Evolutionary conservation across 2,329 filamentous ascomycete genomes (phyloP).

Genomic region (Pyrenophora teres): DNA sequence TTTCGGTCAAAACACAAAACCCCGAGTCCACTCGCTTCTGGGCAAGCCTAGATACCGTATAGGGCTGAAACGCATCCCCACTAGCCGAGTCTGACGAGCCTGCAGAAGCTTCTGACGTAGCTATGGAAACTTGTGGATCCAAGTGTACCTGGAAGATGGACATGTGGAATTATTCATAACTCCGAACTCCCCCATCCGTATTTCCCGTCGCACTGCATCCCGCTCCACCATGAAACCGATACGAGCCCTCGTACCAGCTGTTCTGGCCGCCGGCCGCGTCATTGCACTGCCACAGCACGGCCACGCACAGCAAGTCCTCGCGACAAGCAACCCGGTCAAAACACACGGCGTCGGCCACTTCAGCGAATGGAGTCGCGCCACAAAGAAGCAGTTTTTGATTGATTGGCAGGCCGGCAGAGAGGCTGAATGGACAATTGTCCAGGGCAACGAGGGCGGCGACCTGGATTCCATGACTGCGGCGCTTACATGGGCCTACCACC

Average conservation of each 20-base stretch:
- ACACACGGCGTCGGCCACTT: conserved; percentile 53
- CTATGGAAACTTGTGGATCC: conserved; percentile 1
- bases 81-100: not conserved
- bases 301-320: conserved; percentile 25
- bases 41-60: not conserved
- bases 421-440: conserved; percentile 53
- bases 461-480: conserved; percentile 53
- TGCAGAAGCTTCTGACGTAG: conserved; percentile 11
- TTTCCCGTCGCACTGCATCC: conserved; percentile 3
- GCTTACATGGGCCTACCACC: conserved; percentile 55
- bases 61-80: conserved; percentile 12
- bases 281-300: conserved; percentile 25
- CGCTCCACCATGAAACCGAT: conserved; percentile 23
- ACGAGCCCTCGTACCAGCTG: conserved; percentile 16
- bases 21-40: not conserved
- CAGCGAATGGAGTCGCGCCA: conserved; percentile 55
- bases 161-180: not conserved
- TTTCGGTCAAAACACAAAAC: too few species aligned
- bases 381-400: conserved; percentile 53
- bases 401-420: conserved; percentile 53
- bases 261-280: conserved; percentile 17
- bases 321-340: conserved; percentile 14
- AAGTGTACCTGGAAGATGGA: conserved; percentile 3
- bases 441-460: conserved; percentile 55
- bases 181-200: not conserved